These are phyloP conservation scores for Monosporascus cannonballus DNA, from an alignment of 2,329 filamentous ascomycete genomes.

Conservation along the genomic window DNA sequence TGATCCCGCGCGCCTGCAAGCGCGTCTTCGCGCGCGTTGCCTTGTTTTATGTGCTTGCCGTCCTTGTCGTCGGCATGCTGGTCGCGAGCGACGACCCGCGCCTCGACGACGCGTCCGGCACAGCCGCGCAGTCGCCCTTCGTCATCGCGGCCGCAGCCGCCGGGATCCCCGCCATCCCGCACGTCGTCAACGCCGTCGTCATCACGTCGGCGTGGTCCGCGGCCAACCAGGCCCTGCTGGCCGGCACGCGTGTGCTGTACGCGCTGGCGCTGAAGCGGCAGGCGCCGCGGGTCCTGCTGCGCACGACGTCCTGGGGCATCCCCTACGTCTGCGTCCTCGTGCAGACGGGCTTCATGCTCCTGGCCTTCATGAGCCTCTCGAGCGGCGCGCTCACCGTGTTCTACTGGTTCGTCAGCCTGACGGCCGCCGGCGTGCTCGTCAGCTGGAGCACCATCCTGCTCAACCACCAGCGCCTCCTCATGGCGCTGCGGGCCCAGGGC, in stretches of 20 bases:
- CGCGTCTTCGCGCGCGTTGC: slow-evolving; percentile 52
- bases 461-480: slow-evolving; percentile 52
- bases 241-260: slow-evolving; percentile 54
- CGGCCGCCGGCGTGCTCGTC: slow-evolving; percentile 55
- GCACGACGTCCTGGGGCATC: slow-evolving; percentile 43
- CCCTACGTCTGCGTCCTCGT: slow-evolving; percentile 54
- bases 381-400: slow-evolving; percentile 57
- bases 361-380: slow-evolving; percentile 53
- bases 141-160: slow-evolving; percentile 67
- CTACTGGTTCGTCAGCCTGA: slow-evolving; percentile 58
- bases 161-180: slow-evolving; percentile 60
- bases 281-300: slow-evolving; percentile 49
- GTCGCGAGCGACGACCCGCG: slow-evolving; percentile 48
- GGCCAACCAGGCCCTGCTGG: slow-evolving; percentile 58
- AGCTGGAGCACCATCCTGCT: slow-evolving; percentile 56
- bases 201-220: slow-evolving; percentile 66
- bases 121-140: slow-evolving; percentile 51
- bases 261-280: slow-evolving; percentile 54
- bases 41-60: slow-evolving; percentile 50
- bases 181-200: slow-evolving; percentile 71
- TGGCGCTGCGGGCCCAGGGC: slow-evolving; percentile 48
- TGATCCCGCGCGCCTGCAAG: slow-evolving; percentile 45
- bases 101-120: slow-evolving; percentile 39
- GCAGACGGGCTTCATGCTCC: slow-evolving; percentile 47
- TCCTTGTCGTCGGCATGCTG: slow-evolving; percentile 52